Conservation (phyloP, 352 stramenopile genomes). For the Phytophthora multivora region DNA sequence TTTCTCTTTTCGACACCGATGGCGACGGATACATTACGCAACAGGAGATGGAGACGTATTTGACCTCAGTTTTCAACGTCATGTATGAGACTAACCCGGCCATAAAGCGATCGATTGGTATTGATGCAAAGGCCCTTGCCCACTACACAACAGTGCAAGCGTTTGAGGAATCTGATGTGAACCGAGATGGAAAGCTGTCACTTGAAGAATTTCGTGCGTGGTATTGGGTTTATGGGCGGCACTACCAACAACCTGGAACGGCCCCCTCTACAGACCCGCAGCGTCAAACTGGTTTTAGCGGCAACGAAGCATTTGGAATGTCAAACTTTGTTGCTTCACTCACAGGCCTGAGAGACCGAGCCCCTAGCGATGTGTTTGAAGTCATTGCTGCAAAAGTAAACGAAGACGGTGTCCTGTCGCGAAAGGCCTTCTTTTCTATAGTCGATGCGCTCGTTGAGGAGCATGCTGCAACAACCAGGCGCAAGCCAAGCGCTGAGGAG, state of each 20-base stretch:
- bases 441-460: constrained; percentile 70
- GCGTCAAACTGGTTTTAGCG: neutral
- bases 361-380: constrained; percentile 81
- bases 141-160: constrained; percentile 76
- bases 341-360: constrained; percentile 57
- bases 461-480: constrained; percentile 27
- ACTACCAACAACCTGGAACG: constrained; percentile 24
- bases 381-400: constrained; percentile 84
- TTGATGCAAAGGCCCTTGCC: constrained; percentile 65
- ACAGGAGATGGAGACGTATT: constrained; percentile 83
- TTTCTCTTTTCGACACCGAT: constrained; percentile 85
- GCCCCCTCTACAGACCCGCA: neutral
- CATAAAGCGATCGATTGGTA: constrained; percentile 43
- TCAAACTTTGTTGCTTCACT: constrained; percentile 66
- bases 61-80: constrained; percentile 73
- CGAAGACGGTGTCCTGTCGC: constrained; percentile 75
- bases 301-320: constrained; percentile 39
- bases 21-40: constrained; percentile 84
- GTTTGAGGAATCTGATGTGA: constrained; percentile 89
- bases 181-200: constrained; percentile 77
- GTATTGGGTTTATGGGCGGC: constrained; percentile 52
- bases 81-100: constrained; percentile 55
- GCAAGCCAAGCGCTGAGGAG: constrained; percentile 31
- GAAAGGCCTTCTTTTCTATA: constrained; percentile 66
- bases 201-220: constrained; percentile 85